Evolutionary conservation across 1,284 basidiomycete species (phyloP), one percentile per base, ranked within the genome.

Genomic region (Rhodotorula sp.): DNA sequence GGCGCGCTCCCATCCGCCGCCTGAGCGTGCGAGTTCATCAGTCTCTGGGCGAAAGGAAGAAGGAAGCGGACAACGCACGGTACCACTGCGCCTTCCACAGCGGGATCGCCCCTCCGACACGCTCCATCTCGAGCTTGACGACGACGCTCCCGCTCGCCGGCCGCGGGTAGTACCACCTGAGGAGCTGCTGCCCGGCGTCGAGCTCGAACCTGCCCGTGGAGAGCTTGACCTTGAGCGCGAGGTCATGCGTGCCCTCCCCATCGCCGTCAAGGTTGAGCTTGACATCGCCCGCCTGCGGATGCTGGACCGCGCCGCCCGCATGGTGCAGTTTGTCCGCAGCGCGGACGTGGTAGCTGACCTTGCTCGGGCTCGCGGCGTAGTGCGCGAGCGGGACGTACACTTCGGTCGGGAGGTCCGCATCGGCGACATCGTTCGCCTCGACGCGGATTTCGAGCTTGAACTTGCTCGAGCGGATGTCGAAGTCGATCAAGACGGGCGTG

Each of bases 91-190:
- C 61, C 34, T 64, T 61, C 75, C 75, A 76, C 13, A 71, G 65
- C 44, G 75, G 75, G n/a, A 76, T 67, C 8, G 75, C 61, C 2
- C 75, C 75, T 21, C 71, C 69, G 1, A 58, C 36, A 15, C 75
- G 41, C 60, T 74, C 62, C 21, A 74, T 22, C 60, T 72, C 75
- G 53, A 76, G 61, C 61, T 66, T 76, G 69, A 69, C 51, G 39
- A 48, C 65, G 48, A 70, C 66, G 32, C 53, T 86, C 34, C 76
- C 78, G 9, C 78, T 80, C 27, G 77, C 73, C 1, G 91, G 91
- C 0, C 88, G 85, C 44, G 86, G 85, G 80, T 97, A 95, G 86
- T 88, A 94, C 95, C 95, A 98, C 76, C 85, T 85, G 65, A 98
- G 81, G 50, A 83, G 86, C 83, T 86, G 86, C 22, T 46, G 7